phyloP scores from a whole-genome alignment of 176 grass and related monocot genomes.

The Oryza brachyantha region DNA sequence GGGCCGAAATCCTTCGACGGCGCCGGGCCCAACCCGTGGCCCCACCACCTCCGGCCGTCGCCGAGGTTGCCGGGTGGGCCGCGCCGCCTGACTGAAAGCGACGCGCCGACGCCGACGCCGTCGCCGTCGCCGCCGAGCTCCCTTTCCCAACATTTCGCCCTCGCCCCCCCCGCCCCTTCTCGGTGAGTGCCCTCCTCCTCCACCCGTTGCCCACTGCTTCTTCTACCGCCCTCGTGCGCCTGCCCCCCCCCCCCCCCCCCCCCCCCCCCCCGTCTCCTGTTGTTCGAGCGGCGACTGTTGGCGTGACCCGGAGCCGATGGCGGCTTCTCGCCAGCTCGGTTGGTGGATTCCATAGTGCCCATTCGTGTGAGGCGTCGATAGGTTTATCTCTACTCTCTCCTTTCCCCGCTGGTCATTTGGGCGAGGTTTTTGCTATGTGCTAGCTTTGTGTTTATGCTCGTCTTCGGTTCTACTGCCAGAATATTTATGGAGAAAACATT shows the following conservation, averaged over 20 bases:
- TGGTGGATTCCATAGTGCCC: neutral
- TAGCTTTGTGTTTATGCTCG: neutral
- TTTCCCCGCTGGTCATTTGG: neutral
- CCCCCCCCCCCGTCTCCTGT: too few species aligned
- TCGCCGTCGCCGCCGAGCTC: neutral
- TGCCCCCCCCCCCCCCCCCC: too few species aligned
- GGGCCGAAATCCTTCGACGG: too few species aligned
- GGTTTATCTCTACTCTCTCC: neutral
- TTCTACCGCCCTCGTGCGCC: too few species aligned
- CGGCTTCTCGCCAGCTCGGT: neutral
- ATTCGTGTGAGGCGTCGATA: neutral
- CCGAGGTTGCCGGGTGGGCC: neutral
- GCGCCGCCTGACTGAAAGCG: neutral
- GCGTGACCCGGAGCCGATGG: neutral
- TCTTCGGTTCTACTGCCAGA: neutral
- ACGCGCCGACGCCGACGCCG: neutral
- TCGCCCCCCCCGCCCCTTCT: neutral
- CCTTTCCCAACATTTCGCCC: too few species aligned
- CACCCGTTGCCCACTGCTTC: neutral
- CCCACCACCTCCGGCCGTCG: too few species aligned
- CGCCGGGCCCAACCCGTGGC: too few species aligned
- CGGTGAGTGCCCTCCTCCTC: conserved; percentile 10
- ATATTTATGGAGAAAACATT: neutral
- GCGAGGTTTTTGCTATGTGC: neutral
- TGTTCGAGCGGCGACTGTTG: neutral